Evolutionary conservation across 2,329 filamentous ascomycete genomes (phyloP), one percentile per base, ranked within the genome.

Genomic region (Malbranchea zuffiana): DNA sequence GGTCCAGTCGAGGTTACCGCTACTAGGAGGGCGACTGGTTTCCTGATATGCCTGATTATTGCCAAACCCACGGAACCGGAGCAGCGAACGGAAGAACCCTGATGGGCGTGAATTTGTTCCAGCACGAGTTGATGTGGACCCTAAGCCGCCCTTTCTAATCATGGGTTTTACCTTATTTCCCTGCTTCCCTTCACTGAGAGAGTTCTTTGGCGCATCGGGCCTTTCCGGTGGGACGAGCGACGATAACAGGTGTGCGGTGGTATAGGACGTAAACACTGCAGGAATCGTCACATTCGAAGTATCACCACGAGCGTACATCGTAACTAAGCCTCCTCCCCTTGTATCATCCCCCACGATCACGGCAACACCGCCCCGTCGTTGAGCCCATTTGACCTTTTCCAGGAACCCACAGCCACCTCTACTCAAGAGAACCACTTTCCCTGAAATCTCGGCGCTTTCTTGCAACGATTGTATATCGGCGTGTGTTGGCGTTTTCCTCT

Each of bases 241-340:
- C 1, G 87, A 93, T 11, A 98, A 70, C 10, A 98, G 69, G 56
- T 95, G 88, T 1, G 90, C 90, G 0, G 88, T 96, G 1, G 86
- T 96, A 49, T 90, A 78, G 0, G 88, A 92, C 0, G 90, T 96
- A 60, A 98, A 98, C 6, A 96, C 71, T 0, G 90, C 84, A 1
- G 90, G 87, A 37, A 98, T 95, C 1, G 85, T 85, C 47, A 96
- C 75, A 52, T 95, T 94, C 21, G 87, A 92, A 3, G 88, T 94
- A 54, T 96, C 87, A 24, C 88, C 90, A 51, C 83, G 78, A n/a
- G 90, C 90, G 58, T 94, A 96, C 90, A 98, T 98, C 50, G 92
- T 90, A 34, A 96, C 83, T 43, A 98, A 65, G 23, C 82, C 82
- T 3, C 86, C 87, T 29, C 88, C 88, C 43, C 83, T 82, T 40